These are phyloP conservation scores for Salix purpurea DNA, from an alignment of 345 rosid genomes.

Conservation along the genomic window DNA sequence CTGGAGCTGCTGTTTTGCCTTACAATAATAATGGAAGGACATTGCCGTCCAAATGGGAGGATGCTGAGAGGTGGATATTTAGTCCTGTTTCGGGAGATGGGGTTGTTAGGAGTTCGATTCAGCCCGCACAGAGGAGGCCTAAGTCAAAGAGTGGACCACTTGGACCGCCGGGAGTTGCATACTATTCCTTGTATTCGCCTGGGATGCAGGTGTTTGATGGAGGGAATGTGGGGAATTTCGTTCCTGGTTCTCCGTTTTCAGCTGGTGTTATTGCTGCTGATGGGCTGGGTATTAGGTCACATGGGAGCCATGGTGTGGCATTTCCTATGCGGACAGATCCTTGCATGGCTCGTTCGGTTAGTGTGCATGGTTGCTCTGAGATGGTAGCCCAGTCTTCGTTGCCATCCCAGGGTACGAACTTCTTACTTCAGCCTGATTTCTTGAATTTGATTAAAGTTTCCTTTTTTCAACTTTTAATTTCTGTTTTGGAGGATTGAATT, in stretches of 20 bases:
- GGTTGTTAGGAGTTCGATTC: constrained; percentile 43
- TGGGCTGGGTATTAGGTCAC: constrained; percentile 39
- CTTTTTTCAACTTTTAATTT: neutral
- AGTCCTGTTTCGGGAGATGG: constrained; percentile 84
- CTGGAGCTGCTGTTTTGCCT: constrained; percentile 44
- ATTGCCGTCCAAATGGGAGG: constrained; percentile 98
- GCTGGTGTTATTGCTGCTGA: constrained; percentile 61
- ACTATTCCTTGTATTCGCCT: constrained; percentile 70
- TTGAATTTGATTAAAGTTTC: neutral
- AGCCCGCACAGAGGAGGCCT: constrained; percentile 56
- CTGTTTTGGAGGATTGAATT: neutral
- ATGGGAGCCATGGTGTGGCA: constrained; percentile 23
- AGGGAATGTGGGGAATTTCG: constrained; percentile 41
- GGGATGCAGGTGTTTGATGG: constrained; percentile 60
- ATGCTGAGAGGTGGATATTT: constrained; percentile 97
- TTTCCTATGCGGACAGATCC: constrained; percentile 47
- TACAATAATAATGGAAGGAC: constrained; percentile 47
- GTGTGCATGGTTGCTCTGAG: constrained; percentile 89
- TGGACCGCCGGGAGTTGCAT: constrained; percentile 85
- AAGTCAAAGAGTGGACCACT: constrained; percentile 97
- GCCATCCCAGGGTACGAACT: constrained; percentile 43
- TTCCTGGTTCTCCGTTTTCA: constrained; percentile 67
- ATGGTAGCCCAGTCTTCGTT: constrained; percentile 32
- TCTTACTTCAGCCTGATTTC: neutral
- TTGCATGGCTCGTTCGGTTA: constrained; percentile 87